Conservation (phyloP, 2,329 filamentous ascomycete species). For the Pyrenochaeta sp. region DNA sequence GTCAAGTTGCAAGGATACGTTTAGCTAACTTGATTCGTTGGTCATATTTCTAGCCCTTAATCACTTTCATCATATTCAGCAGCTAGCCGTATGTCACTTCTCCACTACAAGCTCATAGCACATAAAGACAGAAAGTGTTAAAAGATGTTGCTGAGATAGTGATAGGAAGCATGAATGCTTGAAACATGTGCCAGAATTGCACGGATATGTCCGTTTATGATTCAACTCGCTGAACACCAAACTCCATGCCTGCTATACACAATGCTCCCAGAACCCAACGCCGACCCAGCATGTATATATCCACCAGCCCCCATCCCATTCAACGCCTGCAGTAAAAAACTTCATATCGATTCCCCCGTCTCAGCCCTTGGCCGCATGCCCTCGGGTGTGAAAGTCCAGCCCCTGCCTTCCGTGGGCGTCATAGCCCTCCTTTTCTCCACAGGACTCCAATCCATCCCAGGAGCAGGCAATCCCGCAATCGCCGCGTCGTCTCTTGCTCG, state of each 20-base stretch:
- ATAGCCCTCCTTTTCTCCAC: constrained; percentile 49
- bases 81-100: too few relatives aligned
- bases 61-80: too few relatives aligned
- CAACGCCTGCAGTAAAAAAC: background rate
- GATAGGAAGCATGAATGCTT: too few relatives aligned
- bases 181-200: too few relatives aligned
- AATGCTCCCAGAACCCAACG: background rate
- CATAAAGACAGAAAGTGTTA: too few relatives aligned
- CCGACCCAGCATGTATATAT: background rate
- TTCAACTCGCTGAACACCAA: too few relatives aligned
- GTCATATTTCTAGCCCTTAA: too few relatives aligned
- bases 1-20: too few relatives aligned
- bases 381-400: constrained; percentile 39
- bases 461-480: constrained; percentile 39
- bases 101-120: too few relatives aligned
- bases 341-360: constrained; percentile 44
- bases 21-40: too few relatives aligned
- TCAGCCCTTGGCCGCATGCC: constrained; percentile 46
- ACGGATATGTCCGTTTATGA: too few relatives aligned
- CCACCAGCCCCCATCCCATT: background rate
- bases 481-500: constrained; percentile 46
- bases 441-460: constrained; percentile 51
- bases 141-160: too few relatives aligned
- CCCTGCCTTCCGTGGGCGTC: constrained; percentile 49
- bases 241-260: background rate